Evolutionary conservation across 2,329 filamentous ascomycete genomes (phyloP).

Genomic region (Botrytis deweyae): DNA sequence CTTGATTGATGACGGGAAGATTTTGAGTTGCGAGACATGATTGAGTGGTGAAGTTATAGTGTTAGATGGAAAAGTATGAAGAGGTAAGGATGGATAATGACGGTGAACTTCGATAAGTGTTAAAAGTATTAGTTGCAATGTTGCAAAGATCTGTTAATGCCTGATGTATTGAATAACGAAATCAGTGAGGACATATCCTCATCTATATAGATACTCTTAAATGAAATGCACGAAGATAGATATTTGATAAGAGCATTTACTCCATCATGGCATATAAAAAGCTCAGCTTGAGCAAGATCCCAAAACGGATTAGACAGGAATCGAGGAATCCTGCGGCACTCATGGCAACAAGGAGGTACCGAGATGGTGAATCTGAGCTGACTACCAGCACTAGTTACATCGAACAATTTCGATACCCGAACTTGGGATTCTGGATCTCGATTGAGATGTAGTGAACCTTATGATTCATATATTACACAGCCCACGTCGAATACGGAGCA

Average conservation of each 20-base stretch:
- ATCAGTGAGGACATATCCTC: not conserved
- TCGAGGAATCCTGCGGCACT: conserved; percentile 11
- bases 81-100: not conserved
- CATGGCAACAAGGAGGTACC: not conserved
- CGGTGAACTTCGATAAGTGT: not conserved
- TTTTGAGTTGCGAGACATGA: conserved; percentile 31
- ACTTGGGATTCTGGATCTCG: not conserved
- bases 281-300: conserved; percentile 13
- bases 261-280: conserved; percentile 1
- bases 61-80: not conserved
- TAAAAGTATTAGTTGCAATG: not conserved
- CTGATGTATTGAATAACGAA: not conserved
- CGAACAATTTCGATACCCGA: conserved; percentile 13
- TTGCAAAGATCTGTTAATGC: not conserved
- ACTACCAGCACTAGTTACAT: conserved; percentile 14
- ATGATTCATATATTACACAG: not conserved
- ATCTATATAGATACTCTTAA: conserved; percentile 11
- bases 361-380: conserved; percentile 19
- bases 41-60: not conserved
- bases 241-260: not conserved
- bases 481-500: not conserved
- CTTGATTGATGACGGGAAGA: conserved; percentile 32
- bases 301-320: conserved; percentile 16
- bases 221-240: conserved; percentile 14
- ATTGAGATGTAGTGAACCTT: not conserved